These are phyloP conservation scores for Arthroderma sp. DNA, from an alignment of 2,329 filamentous ascomycete genomes.

Conservation along the genomic window DNA sequence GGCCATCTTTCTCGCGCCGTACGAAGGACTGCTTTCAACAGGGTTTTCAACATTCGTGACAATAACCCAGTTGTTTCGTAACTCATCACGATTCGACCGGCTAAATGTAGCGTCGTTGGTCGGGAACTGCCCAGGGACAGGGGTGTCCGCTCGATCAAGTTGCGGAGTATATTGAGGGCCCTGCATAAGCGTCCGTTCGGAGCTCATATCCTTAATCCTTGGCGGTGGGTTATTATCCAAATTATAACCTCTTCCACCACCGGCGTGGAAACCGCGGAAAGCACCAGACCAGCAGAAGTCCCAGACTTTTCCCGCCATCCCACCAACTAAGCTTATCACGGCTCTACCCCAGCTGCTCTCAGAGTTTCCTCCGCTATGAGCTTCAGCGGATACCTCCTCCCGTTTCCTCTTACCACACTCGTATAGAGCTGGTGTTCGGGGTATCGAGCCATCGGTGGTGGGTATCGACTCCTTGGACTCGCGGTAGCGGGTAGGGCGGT, in stretches of 20 bases:
- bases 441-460: neutral
- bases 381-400: neutral
- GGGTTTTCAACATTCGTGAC: conserved; percentile 28
- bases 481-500: conserved; percentile 31
- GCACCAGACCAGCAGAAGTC: conserved; percentile 61
- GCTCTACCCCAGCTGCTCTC: conserved; percentile 16
- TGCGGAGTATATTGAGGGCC: neutral
- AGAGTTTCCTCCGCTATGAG: neutral
- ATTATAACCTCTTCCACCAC: conserved; percentile 61
- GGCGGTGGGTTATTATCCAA: conserved; percentile 25
- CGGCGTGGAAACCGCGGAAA: conserved; percentile 77
- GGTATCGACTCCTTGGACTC: conserved; percentile 14
- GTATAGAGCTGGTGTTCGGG: conserved; percentile 3
- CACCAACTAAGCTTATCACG: conserved; percentile 30
- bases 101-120: conserved; percentile 17
- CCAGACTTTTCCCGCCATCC: conserved; percentile 57
- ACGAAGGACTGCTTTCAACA: conserved; percentile 12
- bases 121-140: conserved; percentile 43
- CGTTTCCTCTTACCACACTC: neutral
- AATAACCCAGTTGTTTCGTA: conserved; percentile 48
- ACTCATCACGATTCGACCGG: neutral
- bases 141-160: conserved; percentile 22
- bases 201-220: conserved; percentile 3
- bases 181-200: conserved; percentile 1
- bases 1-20: conserved; percentile 7